These are phyloP conservation scores for Fusarium metavorans DNA, from an alignment of 2,329 filamentous ascomycete species.

Conservation along the genomic window DNA sequence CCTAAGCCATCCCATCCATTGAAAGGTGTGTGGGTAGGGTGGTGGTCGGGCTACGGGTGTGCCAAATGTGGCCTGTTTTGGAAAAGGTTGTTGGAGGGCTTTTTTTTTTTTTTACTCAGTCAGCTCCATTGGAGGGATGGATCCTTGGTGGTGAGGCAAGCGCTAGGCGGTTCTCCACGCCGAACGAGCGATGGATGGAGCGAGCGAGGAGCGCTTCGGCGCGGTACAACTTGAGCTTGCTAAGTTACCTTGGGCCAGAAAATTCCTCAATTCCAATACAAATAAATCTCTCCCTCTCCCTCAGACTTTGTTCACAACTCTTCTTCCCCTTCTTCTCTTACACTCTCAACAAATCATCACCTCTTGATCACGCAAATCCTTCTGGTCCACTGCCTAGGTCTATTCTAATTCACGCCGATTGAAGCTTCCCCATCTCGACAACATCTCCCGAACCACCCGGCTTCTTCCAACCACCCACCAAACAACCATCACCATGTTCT, in stretches of 20 bases:
- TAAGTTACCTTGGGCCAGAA: conserved; percentile 21
- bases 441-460: conserved; percentile 25
- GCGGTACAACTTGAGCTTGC: conserved; percentile 25
- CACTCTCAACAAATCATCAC: conserved; percentile 13
- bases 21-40: conserved; percentile 25
- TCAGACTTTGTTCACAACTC: conserved; percentile 9
- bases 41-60: conserved; percentile 22
- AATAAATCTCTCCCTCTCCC: conserved; percentile 39
- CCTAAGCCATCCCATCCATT: background rate
- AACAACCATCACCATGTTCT: conserved; percentile 59
- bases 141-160: conserved; percentile 25
- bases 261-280: conserved; percentile 47
- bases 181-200: conserved; percentile 10
- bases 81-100: conserved; percentile 8
- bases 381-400: background rate
- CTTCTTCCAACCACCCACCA: conserved; percentile 15
- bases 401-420: background rate
- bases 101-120: conserved; percentile 24
- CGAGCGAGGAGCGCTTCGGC: conserved; percentile 25
- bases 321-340: conserved; percentile 14
- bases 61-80: conserved; percentile 36
- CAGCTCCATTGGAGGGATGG: conserved; percentile 18
- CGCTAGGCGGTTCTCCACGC: conserved; percentile 2
- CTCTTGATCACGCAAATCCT: background rate
- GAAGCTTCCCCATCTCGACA: conserved; percentile 4